Base-by-base conservation (phyloP, 108 stramenopile species). In the Stephanodiscus minutulus region DNA sequence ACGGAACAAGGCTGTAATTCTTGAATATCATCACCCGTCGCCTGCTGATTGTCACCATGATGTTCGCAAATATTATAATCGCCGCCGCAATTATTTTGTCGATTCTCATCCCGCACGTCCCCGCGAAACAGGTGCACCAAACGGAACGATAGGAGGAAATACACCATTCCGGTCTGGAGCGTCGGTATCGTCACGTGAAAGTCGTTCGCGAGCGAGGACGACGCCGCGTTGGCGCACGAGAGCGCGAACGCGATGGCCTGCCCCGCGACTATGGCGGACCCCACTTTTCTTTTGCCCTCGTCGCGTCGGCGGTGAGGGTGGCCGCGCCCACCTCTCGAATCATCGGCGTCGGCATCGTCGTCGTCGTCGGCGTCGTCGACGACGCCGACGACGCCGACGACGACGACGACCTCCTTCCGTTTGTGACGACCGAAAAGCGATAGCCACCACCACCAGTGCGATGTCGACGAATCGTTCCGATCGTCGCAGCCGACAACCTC, bases 141-240 rank as follows among this genome's bases (percentile, higher is more conserved):
- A 60, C 69, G 70, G 21, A 81, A 41, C 5, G 76, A 70, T 18
- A 93, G 63, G 3, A 85, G 33, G 22, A 89, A 56, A 43, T 93
- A 93, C 11, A 77, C 81, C 20, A 82, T 43, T 15, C 70, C 60
- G 48, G 86, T 77, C 68, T 20, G 80, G 58, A 82, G 83, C 70
- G 64, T 77, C 65, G 48, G 92, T 70, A 50, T 75, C 68, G 25
- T 76, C 66, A 62, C 72, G 13, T 63, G 87, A 85, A 24, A 89
- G 52, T 61, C 79, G 61, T 64, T 77, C 29, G 82, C 56, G 37
- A 93, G 57, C 7, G 81, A 76, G 1, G 89, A 81, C 37, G 85
- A 88, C 10, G 89, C 72, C 3, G 88, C 86, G 7, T 88, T 84
- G 1, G 70, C 82, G 37, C 70, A 64, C 7, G 92, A 84, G 21